These are phyloP conservation scores for Tolypocladium paradoxum DNA, from an alignment of 2,329 filamentous ascomycete species.

Conservation along the genomic window DNA sequence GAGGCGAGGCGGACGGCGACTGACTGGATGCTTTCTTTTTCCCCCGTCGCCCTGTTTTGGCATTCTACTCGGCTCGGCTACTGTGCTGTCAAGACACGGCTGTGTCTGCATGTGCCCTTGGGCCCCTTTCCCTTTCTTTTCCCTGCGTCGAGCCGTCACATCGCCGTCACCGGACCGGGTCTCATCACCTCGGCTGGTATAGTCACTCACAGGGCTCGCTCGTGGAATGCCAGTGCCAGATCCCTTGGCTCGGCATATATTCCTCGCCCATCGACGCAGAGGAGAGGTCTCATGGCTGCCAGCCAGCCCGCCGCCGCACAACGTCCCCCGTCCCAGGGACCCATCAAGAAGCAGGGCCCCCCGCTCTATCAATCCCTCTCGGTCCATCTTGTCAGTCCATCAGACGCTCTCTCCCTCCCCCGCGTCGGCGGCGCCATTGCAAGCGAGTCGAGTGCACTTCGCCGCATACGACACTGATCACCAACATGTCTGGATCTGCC, in stretches of 20 bases:
- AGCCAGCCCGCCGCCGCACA: not conserved
- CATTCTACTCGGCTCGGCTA: not conserved
- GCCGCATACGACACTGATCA: not conserved
- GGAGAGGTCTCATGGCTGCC: not conserved
- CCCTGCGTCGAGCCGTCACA: not conserved
- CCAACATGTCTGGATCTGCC: constrained; percentile 6
- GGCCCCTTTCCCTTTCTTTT: not conserved
- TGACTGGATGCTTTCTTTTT: not conserved
- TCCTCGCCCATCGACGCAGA: not conserved
- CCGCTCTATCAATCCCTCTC: not conserved
- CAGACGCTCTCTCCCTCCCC: not conserved
- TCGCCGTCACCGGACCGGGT: not conserved
- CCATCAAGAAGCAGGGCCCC: not conserved
- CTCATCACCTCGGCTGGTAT: no score
- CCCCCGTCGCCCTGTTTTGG: not conserved
- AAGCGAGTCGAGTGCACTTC: not conserved
- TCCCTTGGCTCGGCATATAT: not conserved
- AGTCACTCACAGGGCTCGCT: not conserved
- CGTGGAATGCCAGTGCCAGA: not conserved
- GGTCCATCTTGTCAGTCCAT: not conserved
- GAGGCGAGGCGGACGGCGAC: not conserved
- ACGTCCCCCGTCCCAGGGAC: not conserved
- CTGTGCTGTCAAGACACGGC: not conserved
- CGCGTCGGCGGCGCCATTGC: not conserved
- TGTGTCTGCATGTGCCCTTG: not conserved